Evolutionary conservation across 1,139 yeast genomes (phyloP), one percentile per base, ranked within the genome.

Genomic region (Suhomyces chickasaworum): DNA sequence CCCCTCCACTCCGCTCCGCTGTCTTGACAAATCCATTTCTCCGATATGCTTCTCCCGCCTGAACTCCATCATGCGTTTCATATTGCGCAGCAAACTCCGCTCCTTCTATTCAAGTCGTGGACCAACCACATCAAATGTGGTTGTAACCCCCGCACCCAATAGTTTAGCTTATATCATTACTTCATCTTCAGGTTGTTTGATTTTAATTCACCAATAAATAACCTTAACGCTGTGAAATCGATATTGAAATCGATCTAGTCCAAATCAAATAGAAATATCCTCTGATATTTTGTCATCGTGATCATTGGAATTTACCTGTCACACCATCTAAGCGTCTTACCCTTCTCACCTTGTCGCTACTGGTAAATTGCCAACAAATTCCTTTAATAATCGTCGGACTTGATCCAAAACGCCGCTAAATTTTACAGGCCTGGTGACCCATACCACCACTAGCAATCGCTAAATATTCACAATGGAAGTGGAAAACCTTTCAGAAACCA

Each of bases 391-490:
- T 20, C 22, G 22, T 20, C 22, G 13, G 13, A 25, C 13, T 3
- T 25, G 29, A 25, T 25, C 29, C 13, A 12, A 8, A 12, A 10
- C n/a, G 10, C 12, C n/a, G 3, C n/a, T 6, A 4, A 25, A 13
- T 3, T 10, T 13, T 25, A 4, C 29, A 7, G 7, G 15, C 9
- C 20, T 31, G 18, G 17, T 9, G 18, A 3, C 20, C 34, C 3
- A 10, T 10, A 8, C 13, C 10, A 9, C n/a, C 29, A 12, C 29
- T 32, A 10, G 3, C 22, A 9, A 4, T 32, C 35, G 10, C 35
- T 12, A n/a, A n/a, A n/a, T n/a, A n/a, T n/a, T 17, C 35, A 32
- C 22, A 12, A 34, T 34, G 37, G 37, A 34, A 29, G 21, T 34
- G 13, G 27, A 34, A 21, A 34, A 34, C 27, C 4, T 32, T 7